Conservation (phyloP, 2,329 filamentous ascomycete genomes). For the Nectriaceae sp. region DNA sequence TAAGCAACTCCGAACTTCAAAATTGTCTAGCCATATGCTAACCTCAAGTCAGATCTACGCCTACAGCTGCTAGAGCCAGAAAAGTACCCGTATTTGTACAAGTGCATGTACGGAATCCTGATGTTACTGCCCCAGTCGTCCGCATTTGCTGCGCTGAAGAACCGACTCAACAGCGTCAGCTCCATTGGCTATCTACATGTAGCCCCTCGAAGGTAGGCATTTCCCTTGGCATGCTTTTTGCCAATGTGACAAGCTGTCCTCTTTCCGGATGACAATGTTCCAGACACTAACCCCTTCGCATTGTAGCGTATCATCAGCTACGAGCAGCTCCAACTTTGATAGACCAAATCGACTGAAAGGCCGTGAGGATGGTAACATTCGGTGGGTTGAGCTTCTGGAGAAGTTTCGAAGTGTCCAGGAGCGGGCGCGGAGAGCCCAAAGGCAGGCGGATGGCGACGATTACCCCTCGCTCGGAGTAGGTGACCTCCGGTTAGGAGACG, state of each 20-base stretch:
- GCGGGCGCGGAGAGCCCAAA: constrained; percentile 71
- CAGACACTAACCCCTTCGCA: background rate
- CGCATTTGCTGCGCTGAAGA: constrained; percentile 94
- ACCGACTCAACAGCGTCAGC: constrained; percentile 93
- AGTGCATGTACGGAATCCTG: constrained; percentile 93
- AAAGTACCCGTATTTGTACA: constrained; percentile 92
- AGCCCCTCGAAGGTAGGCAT: constrained; percentile 68
- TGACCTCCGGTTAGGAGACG: constrained; percentile 45
- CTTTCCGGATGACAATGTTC: background rate
- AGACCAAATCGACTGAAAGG: constrained; percentile 77
- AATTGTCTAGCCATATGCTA: background rate
- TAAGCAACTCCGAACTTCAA: constrained; percentile 45
- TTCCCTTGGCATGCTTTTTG: background rate
- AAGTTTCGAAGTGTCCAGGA: constrained; percentile 95
- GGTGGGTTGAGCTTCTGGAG: constrained; percentile 90
- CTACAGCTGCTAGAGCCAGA: constrained; percentile 95
- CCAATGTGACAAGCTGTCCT: too few species aligned
- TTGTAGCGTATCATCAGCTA: constrained; percentile 46
- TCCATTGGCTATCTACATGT: constrained; percentile 94
- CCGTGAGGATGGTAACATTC: constrained; percentile 80
- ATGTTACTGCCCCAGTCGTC: constrained; percentile 99
- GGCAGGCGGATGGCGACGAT: constrained; percentile 56
- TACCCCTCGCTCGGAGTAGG: constrained; percentile 45
- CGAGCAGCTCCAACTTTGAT: constrained; percentile 63
- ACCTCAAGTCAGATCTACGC: constrained; percentile 68